These are phyloP conservation scores for Ogataea saltuana DNA, from an alignment of 805 yeast species.

Conservation along the genomic window DNA sequence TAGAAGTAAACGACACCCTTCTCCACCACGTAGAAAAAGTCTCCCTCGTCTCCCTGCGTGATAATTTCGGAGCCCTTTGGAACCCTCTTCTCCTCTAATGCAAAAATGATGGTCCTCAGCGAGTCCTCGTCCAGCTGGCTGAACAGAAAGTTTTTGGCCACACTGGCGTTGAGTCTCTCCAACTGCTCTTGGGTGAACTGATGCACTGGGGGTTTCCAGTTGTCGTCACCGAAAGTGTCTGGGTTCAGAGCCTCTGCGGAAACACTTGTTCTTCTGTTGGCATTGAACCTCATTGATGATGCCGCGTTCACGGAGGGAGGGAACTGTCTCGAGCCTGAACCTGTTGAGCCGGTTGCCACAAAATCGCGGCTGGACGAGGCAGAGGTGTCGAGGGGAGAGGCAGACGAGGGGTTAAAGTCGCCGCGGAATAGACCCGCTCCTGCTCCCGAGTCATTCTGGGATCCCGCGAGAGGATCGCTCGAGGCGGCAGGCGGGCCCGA, in stretches of 20 bases:
- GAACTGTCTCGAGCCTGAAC: slow-evolving; percentile 16
- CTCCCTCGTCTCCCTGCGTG: slow-evolving; percentile 93
- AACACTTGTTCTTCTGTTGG: slow-evolving; percentile 84
- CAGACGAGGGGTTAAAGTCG: slow-evolving; percentile 22
- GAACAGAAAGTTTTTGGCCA: slow-evolving; percentile 82
- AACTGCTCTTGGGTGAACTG: slow-evolving; percentile 64
- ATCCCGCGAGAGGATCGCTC: slow-evolving; percentile 2
- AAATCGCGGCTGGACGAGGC: slow-evolving; percentile 1
- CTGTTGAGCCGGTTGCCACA: no score
- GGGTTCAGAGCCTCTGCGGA: slow-evolving; percentile 88
- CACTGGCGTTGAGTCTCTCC: slow-evolving; percentile 64
- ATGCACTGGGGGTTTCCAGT: slow-evolving; percentile 73
- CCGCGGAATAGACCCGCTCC: slow-evolving; percentile 24
- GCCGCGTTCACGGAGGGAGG: slow-evolving; percentile 27
- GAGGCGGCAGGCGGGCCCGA: slow-evolving; percentile 5
- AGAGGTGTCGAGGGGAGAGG: slow-evolving; percentile 17
- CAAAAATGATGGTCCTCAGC: slow-evolving; percentile 72
- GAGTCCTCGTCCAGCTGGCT: slow-evolving; percentile 79
- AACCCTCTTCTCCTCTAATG: slow-evolving; percentile 74
- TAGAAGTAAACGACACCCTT: slow-evolving; percentile 79
- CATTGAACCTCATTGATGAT: slow-evolving; percentile 64
- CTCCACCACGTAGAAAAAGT: slow-evolving; percentile 85
- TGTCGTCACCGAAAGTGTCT: slow-evolving; percentile 60
- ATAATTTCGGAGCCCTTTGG: slow-evolving; percentile 66
- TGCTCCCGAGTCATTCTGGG: slow-evolving; percentile 9